These are phyloP conservation scores for Mycotypha africana DNA, from an alignment of 371 early-diverging fungal species.

Conservation along the genomic window DNA sequence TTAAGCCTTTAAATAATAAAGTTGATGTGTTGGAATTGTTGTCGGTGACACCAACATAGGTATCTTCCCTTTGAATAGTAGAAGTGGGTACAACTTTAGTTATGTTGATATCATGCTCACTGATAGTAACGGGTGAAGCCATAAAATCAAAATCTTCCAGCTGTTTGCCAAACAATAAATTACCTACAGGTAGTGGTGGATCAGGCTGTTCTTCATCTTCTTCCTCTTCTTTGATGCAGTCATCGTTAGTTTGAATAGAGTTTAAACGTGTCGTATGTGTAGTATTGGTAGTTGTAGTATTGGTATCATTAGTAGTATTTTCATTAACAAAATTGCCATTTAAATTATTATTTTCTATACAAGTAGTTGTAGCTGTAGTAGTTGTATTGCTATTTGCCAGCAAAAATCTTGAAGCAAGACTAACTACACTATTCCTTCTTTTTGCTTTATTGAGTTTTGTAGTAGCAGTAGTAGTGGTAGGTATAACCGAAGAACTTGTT, in stretches of 20 bases:
- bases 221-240: neutral
- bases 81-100: too few relatives aligned
- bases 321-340: too few relatives aligned
- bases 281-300: too few relatives aligned
- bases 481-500: neutral
- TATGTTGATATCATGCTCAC: constrained; percentile 12
- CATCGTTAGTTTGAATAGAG: neutral
- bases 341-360: too few relatives aligned
- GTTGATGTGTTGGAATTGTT: too few relatives aligned
- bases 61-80: neutral
- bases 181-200: too few relatives aligned
- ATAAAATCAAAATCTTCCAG: constrained; percentile 8
- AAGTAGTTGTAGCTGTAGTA: too few relatives aligned
- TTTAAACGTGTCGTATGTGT: too few relatives aligned
- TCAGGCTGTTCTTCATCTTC: too few relatives aligned
- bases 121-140: neutral
- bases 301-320: neutral
- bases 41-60: too few relatives aligned
- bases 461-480: neutral
- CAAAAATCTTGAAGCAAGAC: constrained; percentile 20
- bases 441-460: neutral
- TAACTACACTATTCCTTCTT: constrained; percentile 16
- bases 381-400: neutral
- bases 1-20: constrained; percentile 18
- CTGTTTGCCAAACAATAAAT: constrained; percentile 26